Evolutionary conservation across 164 flowering plant genomes (phyloP).

Genomic region (Vitis cinerea): DNA sequence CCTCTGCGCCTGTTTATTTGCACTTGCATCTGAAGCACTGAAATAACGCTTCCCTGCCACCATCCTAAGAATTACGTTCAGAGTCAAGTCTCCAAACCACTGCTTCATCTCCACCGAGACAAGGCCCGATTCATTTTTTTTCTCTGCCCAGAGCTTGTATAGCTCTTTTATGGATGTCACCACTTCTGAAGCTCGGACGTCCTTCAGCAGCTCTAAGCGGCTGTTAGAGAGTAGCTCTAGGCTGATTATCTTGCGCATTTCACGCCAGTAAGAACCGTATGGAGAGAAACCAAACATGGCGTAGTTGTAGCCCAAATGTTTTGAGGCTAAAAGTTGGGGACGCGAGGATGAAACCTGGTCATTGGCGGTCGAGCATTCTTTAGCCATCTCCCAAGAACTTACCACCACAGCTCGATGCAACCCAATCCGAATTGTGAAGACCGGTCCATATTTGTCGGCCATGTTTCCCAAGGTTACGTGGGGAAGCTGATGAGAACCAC

Average conservation of each 20-base stretch:
- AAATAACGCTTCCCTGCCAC: conserved; percentile 31
- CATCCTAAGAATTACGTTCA: conserved; percentile 27
- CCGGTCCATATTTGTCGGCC: conserved; percentile 41
- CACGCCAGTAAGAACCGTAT: conserved; percentile 20
- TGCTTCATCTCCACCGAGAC: conserved; percentile 22
- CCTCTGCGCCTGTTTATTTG: conserved; percentile 16
- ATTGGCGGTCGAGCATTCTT: too few relatives aligned
- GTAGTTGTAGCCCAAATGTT: too few relatives aligned
- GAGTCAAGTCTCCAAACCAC: conserved; percentile 21
- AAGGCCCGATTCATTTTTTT: not conserved
- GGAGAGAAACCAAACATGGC: too few relatives aligned
- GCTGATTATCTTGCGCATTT: conserved; percentile 32
- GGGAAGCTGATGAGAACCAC: not conserved
- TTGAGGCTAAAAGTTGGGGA: too few relatives aligned
- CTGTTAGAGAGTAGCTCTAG: conserved; percentile 27
- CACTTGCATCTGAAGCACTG: not conserved
- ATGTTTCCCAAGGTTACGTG: conserved; percentile 18
- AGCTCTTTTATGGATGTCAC: conserved; percentile 12
- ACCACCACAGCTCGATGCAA: too few relatives aligned
- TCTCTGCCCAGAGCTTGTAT: conserved; percentile 9
- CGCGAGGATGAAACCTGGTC: too few relatives aligned
- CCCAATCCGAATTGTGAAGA: not conserved
- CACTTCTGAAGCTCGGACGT: conserved; percentile 18
- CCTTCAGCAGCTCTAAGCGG: conserved; percentile 26
- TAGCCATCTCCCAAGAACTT: too few relatives aligned